These are phyloP conservation scores for Torulaspora maleeae DNA, from an alignment of 805 yeast genomes.

Conservation along the genomic window DNA sequence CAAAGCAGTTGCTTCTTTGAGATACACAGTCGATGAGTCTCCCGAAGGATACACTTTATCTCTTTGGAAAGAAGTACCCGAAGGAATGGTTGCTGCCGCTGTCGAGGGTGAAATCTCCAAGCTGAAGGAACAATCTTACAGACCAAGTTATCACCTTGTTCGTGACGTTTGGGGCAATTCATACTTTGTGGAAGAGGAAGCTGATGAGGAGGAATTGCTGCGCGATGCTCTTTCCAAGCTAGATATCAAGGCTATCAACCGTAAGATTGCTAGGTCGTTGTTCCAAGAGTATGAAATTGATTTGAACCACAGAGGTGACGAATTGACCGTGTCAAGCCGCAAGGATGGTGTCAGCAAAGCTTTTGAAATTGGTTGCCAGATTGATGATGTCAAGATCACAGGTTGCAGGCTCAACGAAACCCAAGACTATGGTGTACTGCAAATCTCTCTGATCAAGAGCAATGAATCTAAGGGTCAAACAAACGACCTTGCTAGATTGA, in stretches of 20 bases:
- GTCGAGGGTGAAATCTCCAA: constrained; percentile 15
- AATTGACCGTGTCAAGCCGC: constrained; percentile 20
- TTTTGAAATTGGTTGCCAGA: constrained; percentile 19
- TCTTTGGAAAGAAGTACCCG: constrained; percentile 19
- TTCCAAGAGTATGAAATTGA: constrained; percentile 31
- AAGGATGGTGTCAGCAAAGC: constrained; percentile 21
- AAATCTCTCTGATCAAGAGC: constrained; percentile 13
- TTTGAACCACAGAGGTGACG: constrained; percentile 26
- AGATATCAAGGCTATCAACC: constrained; percentile 19
- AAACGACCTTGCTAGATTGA: constrained; percentile 8
- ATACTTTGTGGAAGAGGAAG: constrained; percentile 30
- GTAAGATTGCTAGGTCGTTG: constrained; percentile 23
- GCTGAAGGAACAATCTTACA: constrained; percentile 18
- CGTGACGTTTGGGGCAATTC: constrained; percentile 31
- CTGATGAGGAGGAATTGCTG: constrained; percentile 19
- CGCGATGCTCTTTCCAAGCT: constrained; percentile 20
- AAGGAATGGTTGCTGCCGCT: constrained; percentile 18
- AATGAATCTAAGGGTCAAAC: not conserved
- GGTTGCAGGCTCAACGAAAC: constrained; percentile 24
- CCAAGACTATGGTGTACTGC: constrained; percentile 17
- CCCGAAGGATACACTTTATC: constrained; percentile 18
- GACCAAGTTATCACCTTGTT: constrained; percentile 25
- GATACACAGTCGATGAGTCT: constrained; percentile 15
- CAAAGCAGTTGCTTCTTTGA: constrained; percentile 7
- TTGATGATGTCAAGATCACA: constrained; percentile 24